Conservation (phyloP, 2,329 filamentous ascomycete species). For the Trichoderma polysporum region DNA sequence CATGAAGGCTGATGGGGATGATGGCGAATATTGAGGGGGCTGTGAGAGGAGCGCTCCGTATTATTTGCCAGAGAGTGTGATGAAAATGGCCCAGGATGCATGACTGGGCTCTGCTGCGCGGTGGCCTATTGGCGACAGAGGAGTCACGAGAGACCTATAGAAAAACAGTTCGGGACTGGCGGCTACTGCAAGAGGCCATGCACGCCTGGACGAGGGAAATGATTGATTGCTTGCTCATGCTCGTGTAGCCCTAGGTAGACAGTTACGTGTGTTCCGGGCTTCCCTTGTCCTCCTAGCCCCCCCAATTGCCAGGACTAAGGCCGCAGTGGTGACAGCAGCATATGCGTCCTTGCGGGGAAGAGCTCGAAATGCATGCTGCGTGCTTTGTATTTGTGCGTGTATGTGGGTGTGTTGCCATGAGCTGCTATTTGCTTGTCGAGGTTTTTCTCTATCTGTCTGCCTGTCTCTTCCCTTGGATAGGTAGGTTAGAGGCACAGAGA, state of each 20-base stretch:
- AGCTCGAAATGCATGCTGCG: not conserved
- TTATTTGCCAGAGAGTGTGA: constrained; percentile 3
- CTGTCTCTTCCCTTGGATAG: not conserved
- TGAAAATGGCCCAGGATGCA: not conserved
- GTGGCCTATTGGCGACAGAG: not conserved
- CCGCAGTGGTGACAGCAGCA: constrained; percentile 4
- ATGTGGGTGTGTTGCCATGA: not conserved
- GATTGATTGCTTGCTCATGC: not conserved
- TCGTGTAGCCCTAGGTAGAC: not conserved
- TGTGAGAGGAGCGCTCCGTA: not conserved
- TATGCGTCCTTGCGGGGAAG: constrained; percentile 12
- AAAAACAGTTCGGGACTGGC: constrained; percentile 3
- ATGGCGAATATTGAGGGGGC: not conserved
- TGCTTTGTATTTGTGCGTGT: not conserved
- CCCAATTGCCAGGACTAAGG: too few relatives aligned
- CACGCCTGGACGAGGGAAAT: not conserved
- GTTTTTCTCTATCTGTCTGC: not conserved
- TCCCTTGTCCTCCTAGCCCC: too few relatives aligned
- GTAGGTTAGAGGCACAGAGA: too few relatives aligned
- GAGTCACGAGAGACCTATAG: constrained; percentile 10
- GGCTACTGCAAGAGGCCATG: constrained; percentile 15
- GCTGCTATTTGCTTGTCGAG: not conserved
- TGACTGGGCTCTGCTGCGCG: not conserved
- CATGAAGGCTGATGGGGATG: not conserved
- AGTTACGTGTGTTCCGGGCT: not conserved